These are phyloP conservation scores for Torulaspora quercuum DNA, from an alignment of 805 yeast genomes.

Conservation along the genomic window DNA sequence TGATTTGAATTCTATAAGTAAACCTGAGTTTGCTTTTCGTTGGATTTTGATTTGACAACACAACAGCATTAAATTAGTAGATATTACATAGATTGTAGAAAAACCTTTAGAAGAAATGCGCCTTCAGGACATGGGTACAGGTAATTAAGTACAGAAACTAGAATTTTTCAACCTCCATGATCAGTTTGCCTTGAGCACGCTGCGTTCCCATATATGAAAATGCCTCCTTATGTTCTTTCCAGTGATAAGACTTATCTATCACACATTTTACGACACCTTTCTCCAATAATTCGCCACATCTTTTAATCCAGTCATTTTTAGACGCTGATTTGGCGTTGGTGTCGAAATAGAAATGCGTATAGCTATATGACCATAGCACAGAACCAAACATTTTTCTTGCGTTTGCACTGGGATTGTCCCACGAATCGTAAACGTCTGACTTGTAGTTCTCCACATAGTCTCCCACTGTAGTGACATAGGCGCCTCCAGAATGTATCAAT, in stretches of 20 bases:
- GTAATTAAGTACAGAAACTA: slow-evolving; percentile 16
- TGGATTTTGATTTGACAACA: too few species aligned
- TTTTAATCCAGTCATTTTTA: slow-evolving; percentile 40
- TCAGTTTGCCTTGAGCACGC: slow-evolving; percentile 65
- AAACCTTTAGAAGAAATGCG: slow-evolving; percentile 4
- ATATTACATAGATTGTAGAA: slow-evolving; percentile 15
- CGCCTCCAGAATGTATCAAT: slow-evolving; percentile 48
- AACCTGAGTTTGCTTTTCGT: too few species aligned
- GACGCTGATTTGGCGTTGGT: slow-evolving; percentile 30
- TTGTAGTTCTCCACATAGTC: slow-evolving; percentile 47
- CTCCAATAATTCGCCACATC: slow-evolving; percentile 46
- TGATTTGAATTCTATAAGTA: slow-evolving; percentile 17
- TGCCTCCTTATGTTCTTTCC: slow-evolving; percentile 57
- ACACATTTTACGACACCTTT: slow-evolving; percentile 45
- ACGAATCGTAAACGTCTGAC: slow-evolving; percentile 36
- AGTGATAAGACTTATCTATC: slow-evolving; percentile 55
- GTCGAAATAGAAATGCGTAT: slow-evolving; percentile 37
- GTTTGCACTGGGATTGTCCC: slow-evolving; percentile 38
- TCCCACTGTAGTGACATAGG: slow-evolving; percentile 61
- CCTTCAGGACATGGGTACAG: background rate
- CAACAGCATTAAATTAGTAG: slow-evolving; percentile 9
- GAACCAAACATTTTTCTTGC: slow-evolving; percentile 39
- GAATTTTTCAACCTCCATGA: slow-evolving; percentile 46
- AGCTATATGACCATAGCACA: slow-evolving; percentile 38
- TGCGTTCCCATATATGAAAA: slow-evolving; percentile 48